Evolutionary conservation across 2,329 filamentous ascomycete genomes (phyloP), one percentile per base, ranked within the genome.

Genomic region (Pseudonectria foliicola): DNA sequence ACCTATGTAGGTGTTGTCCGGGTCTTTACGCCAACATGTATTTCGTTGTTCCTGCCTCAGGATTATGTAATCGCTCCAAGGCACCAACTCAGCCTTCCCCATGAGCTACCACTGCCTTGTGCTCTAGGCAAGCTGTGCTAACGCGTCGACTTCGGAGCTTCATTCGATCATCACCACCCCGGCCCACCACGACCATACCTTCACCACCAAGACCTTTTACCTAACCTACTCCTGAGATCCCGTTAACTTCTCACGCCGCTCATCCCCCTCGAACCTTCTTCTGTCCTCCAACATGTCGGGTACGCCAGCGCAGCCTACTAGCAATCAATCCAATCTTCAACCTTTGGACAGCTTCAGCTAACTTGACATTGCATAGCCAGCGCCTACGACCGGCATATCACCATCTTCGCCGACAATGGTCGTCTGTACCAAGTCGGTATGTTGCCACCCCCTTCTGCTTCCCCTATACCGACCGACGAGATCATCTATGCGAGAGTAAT

Each of bases 381-480:
- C 67, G 89, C 87, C 59, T 96, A 93, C 70, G 92, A 98, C 69
- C 80, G 92, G 73, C 92, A 98, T 69, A 98, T 98, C 59, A 98
- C 92, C 62, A 96, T 98, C 75, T 98, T 98, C 73, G 95, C 92
- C 44, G 92, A 98, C 66, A 89, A 95, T 70, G 92, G 92, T 59
- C 82, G 92, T 63, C 74, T 98, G 63, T 98, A 96, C 66, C 92
- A 98, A 95, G 92, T 98, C 66, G 92, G 92, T 96, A 77, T 59
- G 88, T 77, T 42, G 39, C 28, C 28, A 14, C 40, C 27, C 30
- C 34, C 35, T 32, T 36, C 29, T 18, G 27, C 30, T 25, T 30
- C 18, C 14, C 33, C 30, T 23, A 28, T 26, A 30, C 21, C 29
- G 28, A 33, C 33, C 35, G 25, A 26, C 29, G 27, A 29, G 38